phyloP scores from a whole-genome alignment of 192 early-diverging fungal species.

The Diversispora epigaea region DNA sequence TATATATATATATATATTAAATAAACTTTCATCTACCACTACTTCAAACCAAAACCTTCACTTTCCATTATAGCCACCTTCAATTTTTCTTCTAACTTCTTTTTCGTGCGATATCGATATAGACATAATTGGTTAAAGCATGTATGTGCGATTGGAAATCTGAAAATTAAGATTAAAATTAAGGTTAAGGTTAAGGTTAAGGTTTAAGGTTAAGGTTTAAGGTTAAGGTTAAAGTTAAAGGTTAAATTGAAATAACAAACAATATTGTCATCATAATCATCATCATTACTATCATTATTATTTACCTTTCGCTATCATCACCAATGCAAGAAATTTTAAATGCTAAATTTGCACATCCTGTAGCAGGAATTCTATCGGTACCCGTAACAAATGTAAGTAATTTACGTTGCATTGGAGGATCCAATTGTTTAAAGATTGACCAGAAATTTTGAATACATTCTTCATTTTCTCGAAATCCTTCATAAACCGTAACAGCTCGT shows the following conservation, averaged over 20 bases:
- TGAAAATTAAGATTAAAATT: slow-evolving; percentile 9
- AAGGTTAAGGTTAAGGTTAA: too few relatives aligned
- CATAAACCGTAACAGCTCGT: slow-evolving; percentile 52
- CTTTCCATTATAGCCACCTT: slow-evolving; percentile 74
- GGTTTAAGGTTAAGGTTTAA: neutral
- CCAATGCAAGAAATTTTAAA: slow-evolving; percentile 75
- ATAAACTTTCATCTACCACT: neutral
- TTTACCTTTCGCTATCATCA: slow-evolving; percentile 41
- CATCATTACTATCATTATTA: slow-evolving; percentile 2
- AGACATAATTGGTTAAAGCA: slow-evolving; percentile 92
- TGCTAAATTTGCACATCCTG: slow-evolving; percentile 64
- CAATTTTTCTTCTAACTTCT: slow-evolving; percentile 69
- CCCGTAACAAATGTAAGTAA: slow-evolving; percentile 89
- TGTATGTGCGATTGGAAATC: slow-evolving; percentile 89
- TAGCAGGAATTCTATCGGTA: slow-evolving; percentile 86
- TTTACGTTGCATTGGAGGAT: slow-evolving; percentile 62
- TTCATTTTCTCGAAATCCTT: slow-evolving; percentile 61
- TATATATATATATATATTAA: too few relatives aligned
- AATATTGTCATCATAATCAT: neutral
- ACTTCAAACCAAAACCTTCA: slow-evolving; percentile 75
- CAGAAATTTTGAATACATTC: slow-evolving; percentile 70
- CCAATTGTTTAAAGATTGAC: slow-evolving; percentile 71
- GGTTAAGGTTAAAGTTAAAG: neutral
- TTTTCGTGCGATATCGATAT: slow-evolving; percentile 68
- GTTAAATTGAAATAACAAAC: too few relatives aligned